Evolutionary conservation across 331 rosid genomes (phyloP).

Genomic region (Acacia concinna): DNA sequence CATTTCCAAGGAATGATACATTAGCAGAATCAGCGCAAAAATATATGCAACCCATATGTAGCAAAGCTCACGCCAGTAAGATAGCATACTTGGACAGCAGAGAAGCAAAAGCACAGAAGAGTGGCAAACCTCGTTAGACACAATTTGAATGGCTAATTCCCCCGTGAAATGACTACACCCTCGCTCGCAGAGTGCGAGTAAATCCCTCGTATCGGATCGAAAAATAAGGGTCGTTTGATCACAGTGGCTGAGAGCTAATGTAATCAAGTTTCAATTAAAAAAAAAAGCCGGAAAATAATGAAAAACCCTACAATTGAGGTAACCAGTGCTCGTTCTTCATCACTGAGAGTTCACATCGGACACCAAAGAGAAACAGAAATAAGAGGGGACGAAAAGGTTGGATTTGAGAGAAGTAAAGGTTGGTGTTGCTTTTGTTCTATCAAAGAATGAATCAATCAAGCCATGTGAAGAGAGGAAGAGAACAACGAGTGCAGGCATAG

Average conservation of each 20-base stretch:
- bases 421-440: constrained; percentile 30
- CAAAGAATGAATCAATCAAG: constrained; percentile 17
- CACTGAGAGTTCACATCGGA: constrained; percentile 41
- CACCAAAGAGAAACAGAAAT: constrained; percentile 45
- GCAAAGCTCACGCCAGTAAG: constrained; percentile 25
- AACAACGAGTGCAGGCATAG: background rate
- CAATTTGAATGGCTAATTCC: constrained; percentile 29
- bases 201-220: background rate
- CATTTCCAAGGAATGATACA: constrained; percentile 18
- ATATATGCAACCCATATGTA: background rate
- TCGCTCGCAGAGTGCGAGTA: background rate
- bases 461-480: constrained; percentile 16
- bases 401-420: constrained; percentile 22
- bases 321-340: background rate
- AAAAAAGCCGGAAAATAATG: background rate
- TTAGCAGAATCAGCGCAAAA: constrained; percentile 15
- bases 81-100: background rate
- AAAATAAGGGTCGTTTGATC: constrained; percentile 36
- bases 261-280: background rate
- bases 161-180: constrained; percentile 31
- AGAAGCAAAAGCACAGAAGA: constrained; percentile 7
- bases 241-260: background rate
- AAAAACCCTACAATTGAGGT: constrained; percentile 36
- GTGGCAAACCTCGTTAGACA: constrained; percentile 47
- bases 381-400: background rate